Evolutionary conservation across 495 filamentous ascomycete species (phyloP), one percentile per base, ranked within the genome.

Genomic region (Peziza echinospora): DNA sequence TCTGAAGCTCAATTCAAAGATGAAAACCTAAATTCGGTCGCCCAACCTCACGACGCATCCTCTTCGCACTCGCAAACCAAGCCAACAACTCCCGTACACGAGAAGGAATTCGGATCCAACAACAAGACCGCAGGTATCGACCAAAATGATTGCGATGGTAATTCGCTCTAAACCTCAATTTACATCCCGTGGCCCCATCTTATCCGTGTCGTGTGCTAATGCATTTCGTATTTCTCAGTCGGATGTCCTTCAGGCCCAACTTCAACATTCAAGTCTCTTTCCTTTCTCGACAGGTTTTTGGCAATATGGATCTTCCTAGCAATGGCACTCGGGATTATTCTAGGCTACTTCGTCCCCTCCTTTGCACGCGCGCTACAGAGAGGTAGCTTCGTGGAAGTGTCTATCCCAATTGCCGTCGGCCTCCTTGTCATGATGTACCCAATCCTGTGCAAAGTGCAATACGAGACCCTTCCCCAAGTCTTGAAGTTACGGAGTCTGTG

Each of bases 341-440:
- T 91, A 1, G 82, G 81, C 8, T 86, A 85, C 59, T 84, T 84
- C 49, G 82, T 82, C 3, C 68, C 72, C 0, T 63, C 63, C 21
- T 72, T 71, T 0, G 76, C 70, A 0, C 67, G 66, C 1, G 71
- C 73, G 10, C 64, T 89, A 30, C 73, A 86, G 49, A 71, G 69
- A 45, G 82, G 84, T 0, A 70, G 69, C 30, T 85, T 91, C 60
- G 69, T 73, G 5, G 75, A 71, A 1, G 84, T 91, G 23, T 81
- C 76, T 13, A 54, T 85, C 5, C 84, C 82, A 0, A 87, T 91
- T 41, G 80, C 78, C 0, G 62, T 87, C 49, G 84, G 85, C 10
- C 66, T 93, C 17, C 69, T 93, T 6, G 73, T 89, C 23, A 93
- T 92, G 83, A 93, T 93, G 84, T 92, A 91, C 54, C 85, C 85